Conservation (phyloP, 192 early-diverging fungal genomes). For the Umbelopsis ramanniana region DNA sequence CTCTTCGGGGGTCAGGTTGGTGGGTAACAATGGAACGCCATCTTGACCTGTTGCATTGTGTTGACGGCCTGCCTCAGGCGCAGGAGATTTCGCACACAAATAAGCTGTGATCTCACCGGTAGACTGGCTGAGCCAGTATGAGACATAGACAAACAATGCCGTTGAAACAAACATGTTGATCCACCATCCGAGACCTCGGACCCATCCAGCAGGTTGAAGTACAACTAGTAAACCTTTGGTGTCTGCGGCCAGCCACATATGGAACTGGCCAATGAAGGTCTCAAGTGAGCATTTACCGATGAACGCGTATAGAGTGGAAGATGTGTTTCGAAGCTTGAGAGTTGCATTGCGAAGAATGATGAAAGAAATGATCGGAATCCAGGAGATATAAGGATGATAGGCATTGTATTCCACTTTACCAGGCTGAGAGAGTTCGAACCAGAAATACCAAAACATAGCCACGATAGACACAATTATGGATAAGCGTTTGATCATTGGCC, state of each 20-base stretch:
- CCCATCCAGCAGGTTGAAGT: constrained; percentile 47
- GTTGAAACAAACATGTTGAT: constrained; percentile 51
- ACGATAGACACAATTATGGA: constrained; percentile 41
- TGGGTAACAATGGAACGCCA: constrained; percentile 28
- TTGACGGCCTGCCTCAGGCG: constrained; percentile 6
- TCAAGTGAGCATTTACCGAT: constrained; percentile 72
- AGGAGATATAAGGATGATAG: constrained; percentile 70
- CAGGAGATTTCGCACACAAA: constrained; percentile 24
- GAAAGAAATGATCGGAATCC: constrained; percentile 64
- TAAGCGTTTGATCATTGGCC: constrained; percentile 41
- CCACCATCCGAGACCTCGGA: constrained; percentile 45
- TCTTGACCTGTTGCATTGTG: constrained; percentile 16
- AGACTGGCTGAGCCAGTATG: constrained; percentile 50
- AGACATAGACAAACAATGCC: constrained; percentile 54
- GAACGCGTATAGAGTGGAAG: constrained; percentile 58
- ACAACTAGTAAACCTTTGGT: constrained; percentile 74
- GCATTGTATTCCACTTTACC: constrained; percentile 68
- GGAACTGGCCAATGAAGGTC: constrained; percentile 81
- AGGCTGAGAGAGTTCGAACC: constrained; percentile 50
- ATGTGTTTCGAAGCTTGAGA: constrained; percentile 50
- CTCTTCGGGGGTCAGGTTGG: background rate
- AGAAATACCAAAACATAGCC: constrained; percentile 56
- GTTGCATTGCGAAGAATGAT: constrained; percentile 71
- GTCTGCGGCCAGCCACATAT: constrained; percentile 77
- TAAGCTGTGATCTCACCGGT: constrained; percentile 40